Evolutionary conservation across 2,329 filamentous ascomycete genomes (phyloP).

Genomic region (Alternaria ventricosa): DNA sequence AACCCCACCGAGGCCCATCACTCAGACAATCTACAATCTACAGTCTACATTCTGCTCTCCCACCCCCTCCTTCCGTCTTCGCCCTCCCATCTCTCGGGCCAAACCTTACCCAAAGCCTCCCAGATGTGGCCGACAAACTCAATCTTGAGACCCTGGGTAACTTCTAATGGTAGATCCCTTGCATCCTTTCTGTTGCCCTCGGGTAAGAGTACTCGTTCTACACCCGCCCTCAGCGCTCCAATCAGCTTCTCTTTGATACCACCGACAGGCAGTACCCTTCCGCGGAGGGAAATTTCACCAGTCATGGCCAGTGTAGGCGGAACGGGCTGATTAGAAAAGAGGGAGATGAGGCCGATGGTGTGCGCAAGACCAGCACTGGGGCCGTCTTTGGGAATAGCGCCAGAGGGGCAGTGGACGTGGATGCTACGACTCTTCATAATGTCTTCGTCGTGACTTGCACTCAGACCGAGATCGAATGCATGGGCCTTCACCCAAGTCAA

Average conservation of each 20-base stretch:
- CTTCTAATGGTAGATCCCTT: conserved; percentile 88
- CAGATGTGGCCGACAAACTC: conserved; percentile 92
- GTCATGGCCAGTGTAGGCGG: conserved; percentile 97
- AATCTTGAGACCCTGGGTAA: conserved; percentile 85
- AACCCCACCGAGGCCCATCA: background rate
- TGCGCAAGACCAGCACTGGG: conserved; percentile 86
- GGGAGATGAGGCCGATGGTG: conserved; percentile 87
- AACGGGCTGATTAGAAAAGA: conserved; percentile 85
- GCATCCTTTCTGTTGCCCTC: conserved; percentile 90
- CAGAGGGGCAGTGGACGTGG: conserved; percentile 94
- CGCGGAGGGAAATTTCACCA: conserved; percentile 77
- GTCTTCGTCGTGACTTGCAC: conserved; percentile 79
- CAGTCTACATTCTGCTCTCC: conserved; percentile 75
- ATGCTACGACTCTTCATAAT: conserved; percentile 95
- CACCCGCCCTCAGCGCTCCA: conserved; percentile 87
- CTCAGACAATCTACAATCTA: background rate
- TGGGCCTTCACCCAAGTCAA: conserved; percentile 97
- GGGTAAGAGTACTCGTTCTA: conserved; percentile 91
- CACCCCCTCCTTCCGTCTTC: conserved; percentile 65
- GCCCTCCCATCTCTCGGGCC: conserved; percentile 85
- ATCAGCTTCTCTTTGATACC: conserved; percentile 99
- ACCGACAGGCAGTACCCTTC: conserved; percentile 90
- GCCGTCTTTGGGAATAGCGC: conserved; percentile 93
- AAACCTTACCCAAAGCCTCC: conserved; percentile 89
- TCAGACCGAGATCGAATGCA: conserved; percentile 87